Base-by-base conservation (phyloP, 75 land plant species). In the Pseudotsuga menziesii region DNA sequence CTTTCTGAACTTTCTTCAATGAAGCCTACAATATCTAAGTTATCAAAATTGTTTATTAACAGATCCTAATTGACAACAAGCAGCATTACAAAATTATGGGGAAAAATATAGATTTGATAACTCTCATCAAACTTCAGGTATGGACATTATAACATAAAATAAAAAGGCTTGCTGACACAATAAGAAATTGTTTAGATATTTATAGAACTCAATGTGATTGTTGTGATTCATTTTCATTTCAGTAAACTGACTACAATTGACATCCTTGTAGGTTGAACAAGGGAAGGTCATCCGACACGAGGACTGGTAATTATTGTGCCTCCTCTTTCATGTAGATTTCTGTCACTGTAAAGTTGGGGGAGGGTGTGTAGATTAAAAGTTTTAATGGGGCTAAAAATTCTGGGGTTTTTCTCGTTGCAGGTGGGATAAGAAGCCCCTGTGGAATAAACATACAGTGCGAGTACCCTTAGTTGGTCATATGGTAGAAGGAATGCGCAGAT, bases 351-450 rank as follows among this genome's bases (percentile, higher is more conserved):
- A 48, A 48, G 9, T 44, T 1, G 11, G 2, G 13, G 13, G 54
- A 48, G 11, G 54, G 11, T 1, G 54, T 48, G 13, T 48, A 20
- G 3, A 11, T 69, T 20, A n/a, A 39, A 36, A 36, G 11, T 69
- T 41, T 39, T 2, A 69, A 48, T 9, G 52, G 71, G 72, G 14
- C 48, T 69, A 39, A 69, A 32, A 69, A 9, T 36, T 23, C 23
- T 19, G 6, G 72, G 52, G n/a, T n/a, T 17, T 69, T 19, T 76
- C 19, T 70, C 41, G 17, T 48, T 64, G 23, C 81, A 92, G 94
- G 92, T 94, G 98, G 97, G 80, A 92, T 79, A 90, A 88, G 85
- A 90, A 92, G 63, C 95, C 93, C 13, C 81, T 89, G 54, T 75
- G 61, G 88, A 85, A 78, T 41, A 82, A 87, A 76, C 84, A 92